Conservation (phyloP, 2,329 filamentous ascomycete species). For the Westerdykella sp. region DNA sequence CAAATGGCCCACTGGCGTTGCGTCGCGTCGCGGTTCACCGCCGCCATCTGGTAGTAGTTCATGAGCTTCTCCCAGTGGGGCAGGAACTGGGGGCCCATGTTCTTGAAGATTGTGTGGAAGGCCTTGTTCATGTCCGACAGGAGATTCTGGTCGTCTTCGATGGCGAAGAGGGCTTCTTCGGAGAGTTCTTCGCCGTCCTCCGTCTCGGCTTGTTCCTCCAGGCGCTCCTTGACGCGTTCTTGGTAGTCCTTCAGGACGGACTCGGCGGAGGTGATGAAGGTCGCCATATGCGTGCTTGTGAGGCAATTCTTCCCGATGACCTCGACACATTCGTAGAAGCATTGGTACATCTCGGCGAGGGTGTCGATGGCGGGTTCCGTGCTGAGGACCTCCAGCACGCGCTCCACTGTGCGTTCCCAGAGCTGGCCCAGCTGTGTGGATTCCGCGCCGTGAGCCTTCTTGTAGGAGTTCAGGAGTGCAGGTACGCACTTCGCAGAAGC, state of each 20-base stretch:
- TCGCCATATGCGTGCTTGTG: constrained; percentile 68
- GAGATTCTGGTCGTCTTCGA: constrained; percentile 94
- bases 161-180: constrained; percentile 80
- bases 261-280: constrained; percentile 80
- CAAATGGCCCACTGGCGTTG: constrained; percentile 98
- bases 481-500: constrained; percentile 93
- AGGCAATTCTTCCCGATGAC: constrained; percentile 84
- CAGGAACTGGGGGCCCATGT: constrained; percentile 79
- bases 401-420: constrained; percentile 80
- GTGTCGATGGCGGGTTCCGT: constrained; percentile 95
- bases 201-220: constrained; percentile 76
- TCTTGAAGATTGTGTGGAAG: constrained; percentile 98
- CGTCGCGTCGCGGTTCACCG: constrained; percentile 73
- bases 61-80: constrained; percentile 82
- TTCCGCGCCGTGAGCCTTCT: constrained; percentile 77
- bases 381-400: constrained; percentile 85
- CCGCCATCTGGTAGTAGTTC: constrained; percentile 77
- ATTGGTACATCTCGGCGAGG: constrained; percentile 97
- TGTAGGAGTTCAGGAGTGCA: constrained; percentile 87
- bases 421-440: constrained; percentile 75
- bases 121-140: constrained; percentile 99
- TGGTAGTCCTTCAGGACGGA: constrained; percentile 91
- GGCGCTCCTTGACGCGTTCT: constrained; percentile 70
- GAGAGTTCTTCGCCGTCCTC: constrained; percentile 88
- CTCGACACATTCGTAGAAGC: constrained; percentile 97